Evolutionary conservation across 371 early-diverging fungal species (phyloP).

Genomic region (Apophysomyces ossiformis): DNA sequence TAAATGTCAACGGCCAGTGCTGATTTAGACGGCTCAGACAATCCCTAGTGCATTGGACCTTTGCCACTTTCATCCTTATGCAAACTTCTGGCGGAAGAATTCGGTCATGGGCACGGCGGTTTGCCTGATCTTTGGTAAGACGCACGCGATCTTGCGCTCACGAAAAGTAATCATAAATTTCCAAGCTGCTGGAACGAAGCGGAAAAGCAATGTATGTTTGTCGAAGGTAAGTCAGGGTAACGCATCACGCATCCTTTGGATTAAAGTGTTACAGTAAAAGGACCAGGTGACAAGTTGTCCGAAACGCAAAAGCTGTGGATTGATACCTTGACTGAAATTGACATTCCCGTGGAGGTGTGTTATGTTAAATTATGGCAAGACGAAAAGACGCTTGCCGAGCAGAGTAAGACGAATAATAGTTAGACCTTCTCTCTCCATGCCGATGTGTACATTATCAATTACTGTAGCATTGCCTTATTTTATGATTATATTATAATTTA

Average conservation of each 20-base stretch:
- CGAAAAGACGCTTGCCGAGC: conserved; percentile 30
- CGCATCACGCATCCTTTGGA: background rate
- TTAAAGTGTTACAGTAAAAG: conserved; percentile 61
- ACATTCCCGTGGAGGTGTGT: conserved; percentile 70
- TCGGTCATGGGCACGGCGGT: conserved; percentile 65
- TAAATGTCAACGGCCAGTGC: conserved; percentile 19
- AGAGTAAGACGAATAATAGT: no score
- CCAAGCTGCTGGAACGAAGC: conserved; percentile 65
- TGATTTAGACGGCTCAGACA: conserved; percentile 8
- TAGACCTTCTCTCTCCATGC: no score
- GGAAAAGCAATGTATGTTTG: conserved; percentile 63
- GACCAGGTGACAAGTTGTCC: conserved; percentile 75
- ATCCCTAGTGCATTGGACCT: conserved; percentile 62
- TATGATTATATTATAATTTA: no score
- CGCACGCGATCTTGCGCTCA: background rate
- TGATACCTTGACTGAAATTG: conserved; percentile 59
- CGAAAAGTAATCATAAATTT: conserved; percentile 24
- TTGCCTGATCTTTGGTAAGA: conserved; percentile 74
- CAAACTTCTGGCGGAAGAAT: conserved; percentile 65
- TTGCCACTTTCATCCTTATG: conserved; percentile 59
- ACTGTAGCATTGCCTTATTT: no score
- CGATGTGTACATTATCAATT: no score
- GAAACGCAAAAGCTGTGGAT: conserved; percentile 80
- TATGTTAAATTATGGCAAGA: conserved; percentile 59
- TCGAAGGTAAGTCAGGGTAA: conserved; percentile 51